Base-by-base conservation (phyloP, 2,329 filamentous ascomycete genomes). In the Pseudogymnoascus sp. region DNA sequence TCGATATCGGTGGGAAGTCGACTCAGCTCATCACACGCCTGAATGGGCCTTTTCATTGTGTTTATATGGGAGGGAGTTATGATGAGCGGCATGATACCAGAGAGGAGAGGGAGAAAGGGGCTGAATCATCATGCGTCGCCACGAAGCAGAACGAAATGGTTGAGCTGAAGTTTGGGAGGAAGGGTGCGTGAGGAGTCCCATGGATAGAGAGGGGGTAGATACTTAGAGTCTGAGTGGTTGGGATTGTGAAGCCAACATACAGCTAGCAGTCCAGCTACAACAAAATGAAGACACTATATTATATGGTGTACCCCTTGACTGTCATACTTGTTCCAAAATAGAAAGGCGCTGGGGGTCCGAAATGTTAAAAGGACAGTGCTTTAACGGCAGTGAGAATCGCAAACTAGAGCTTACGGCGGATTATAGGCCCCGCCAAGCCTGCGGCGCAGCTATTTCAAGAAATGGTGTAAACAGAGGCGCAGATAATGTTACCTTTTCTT, bases 21-120 rank as follows among this genome's bases (percentile, higher is more conserved):
- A 17, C 29, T 33, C 48, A 55, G 48, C 48, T 55, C 48, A 55
- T 55, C 29, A 33, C 48, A 55, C 17, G 12, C 48, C 29, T 29
- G 29, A 13, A 55, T 55, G 15, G 48, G 48, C 48, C 33, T 55
- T 55, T 55, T 55, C 29, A 21, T 55, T 55, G 17, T 55, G 48
- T 55, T 33, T 55, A 55, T 55, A 55, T 55, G 48, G 41, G 36
- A 21, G 36, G 42, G 48, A 55, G 48, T 55, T 55, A 21, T 21
- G 29, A 55, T 33, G 48, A 35, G 48, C n/a, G 29, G 48, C 48
- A 55, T 55, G 48, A 55, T 55, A 55, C 48, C 48, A 55, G 48
- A 55, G 48, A 8, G 21, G 25, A 4, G 33, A 17, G n/a, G 44
- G n/a, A 8, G 44, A 55, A 21, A 33, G 29, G 42, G 42, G 5